Evolutionary conservation across 345 rosid genomes (phyloP).

Genomic region (Sisymbrium irio): DNA sequence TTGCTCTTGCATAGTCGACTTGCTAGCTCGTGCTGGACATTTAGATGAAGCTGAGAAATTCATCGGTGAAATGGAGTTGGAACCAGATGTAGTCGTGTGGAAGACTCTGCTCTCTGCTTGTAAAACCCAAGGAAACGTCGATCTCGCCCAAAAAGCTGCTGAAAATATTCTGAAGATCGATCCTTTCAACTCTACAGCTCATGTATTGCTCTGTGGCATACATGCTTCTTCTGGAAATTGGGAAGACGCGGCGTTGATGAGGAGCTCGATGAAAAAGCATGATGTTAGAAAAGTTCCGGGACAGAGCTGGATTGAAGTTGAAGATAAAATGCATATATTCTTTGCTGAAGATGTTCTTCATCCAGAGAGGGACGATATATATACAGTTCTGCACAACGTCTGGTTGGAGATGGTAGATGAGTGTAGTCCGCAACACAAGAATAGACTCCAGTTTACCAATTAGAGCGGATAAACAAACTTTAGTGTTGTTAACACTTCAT

Average conservation of each 20-base stretch:
- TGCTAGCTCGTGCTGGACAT: slow-evolving; percentile 75
- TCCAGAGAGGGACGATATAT: slow-evolving; percentile 56
- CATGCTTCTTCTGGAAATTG: slow-evolving; percentile 57
- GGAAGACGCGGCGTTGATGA: slow-evolving; percentile 57
- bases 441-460: slow-evolving; percentile 13
- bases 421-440: slow-evolving; percentile 30
- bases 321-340: slow-evolving; percentile 50
- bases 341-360: slow-evolving; percentile 60
- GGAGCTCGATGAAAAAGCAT: slow-evolving; percentile 54
- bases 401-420: slow-evolving; percentile 49
- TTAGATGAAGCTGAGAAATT: slow-evolving; percentile 61
- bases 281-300: slow-evolving; percentile 65
- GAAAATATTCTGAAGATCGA: slow-evolving; percentile 60
- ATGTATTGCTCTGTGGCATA: slow-evolving; percentile 59
- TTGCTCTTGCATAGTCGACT: slow-evolving; percentile 70
- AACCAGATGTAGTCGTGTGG: slow-evolving; percentile 61
- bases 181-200: slow-evolving; percentile 60
- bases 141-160: slow-evolving; percentile 61
- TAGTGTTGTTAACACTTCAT: too few relatives aligned
- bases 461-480: neutral
- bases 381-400: slow-evolving; percentile 39
- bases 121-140: slow-evolving; percentile 56
- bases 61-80: slow-evolving; percentile 46
- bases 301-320: slow-evolving; percentile 75
- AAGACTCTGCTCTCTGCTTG: slow-evolving; percentile 74